A percentile compares a stretch with the other conserved stretches of the same genome.
Evolutionary conservation across 2,329 filamentous ascomycete species (phyloP).

Genomic region (Botrytis pseudocinerea): DNA sequence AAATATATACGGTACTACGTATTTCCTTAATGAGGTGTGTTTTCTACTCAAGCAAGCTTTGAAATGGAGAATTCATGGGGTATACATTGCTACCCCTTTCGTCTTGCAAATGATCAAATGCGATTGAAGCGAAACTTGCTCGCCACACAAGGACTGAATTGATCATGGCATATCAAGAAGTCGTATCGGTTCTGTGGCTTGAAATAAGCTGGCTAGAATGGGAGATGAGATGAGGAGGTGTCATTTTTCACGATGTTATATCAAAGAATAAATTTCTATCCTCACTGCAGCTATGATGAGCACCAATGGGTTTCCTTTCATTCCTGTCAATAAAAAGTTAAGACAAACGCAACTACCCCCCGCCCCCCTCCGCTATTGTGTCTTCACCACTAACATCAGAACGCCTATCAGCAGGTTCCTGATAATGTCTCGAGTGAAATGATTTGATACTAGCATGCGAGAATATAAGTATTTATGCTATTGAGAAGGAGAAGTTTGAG

Average conservation of each 20-base stretch:
- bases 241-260: no score
- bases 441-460: neutral
- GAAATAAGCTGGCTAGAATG: no score
- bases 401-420: neutral
- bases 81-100: neutral
- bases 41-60: neutral
- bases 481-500: neutral
- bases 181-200: no score
- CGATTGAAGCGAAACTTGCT: neutral
- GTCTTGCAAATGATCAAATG: neutral
- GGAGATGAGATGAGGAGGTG: no score
- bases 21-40: neutral
- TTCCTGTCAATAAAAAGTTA: neutral
- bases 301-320: neutral
- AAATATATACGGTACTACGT: neutral
- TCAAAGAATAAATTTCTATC: neutral
- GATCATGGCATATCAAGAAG: neutral
- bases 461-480: neutral
- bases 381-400: neutral
- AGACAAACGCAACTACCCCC: neutral
- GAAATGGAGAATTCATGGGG: neutral
- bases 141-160: neutral
- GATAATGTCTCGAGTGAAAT: neutral
- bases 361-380: neutral
- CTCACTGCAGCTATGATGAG: neutral